A percentile compares a stretch with the other conserved stretches of the same genome.
phyloP scores from a whole-genome alignment of 1,284 basidiomycete species.

The Puccinia horiana region DNA sequence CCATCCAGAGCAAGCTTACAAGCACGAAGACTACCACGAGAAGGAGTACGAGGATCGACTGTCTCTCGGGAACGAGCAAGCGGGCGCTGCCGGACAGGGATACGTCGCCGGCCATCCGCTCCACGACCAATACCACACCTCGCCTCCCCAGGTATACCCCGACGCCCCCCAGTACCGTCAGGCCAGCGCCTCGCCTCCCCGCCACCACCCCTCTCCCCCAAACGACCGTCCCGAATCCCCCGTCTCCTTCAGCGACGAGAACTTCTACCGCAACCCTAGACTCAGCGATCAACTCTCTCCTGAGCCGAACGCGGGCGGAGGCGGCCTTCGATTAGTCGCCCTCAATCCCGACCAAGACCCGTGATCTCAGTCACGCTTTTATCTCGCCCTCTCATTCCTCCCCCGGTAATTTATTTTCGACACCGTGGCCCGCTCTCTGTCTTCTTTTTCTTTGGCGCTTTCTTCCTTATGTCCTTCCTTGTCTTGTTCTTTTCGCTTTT shows the following conservation, averaged over 20 bases:
- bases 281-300: not conserved
- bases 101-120: not conserved
- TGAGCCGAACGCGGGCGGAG: not conserved
- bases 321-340: slow-evolving; percentile 1
- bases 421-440: not conserved
- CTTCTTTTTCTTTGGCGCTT: too few relatives aligned
- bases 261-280: not conserved
- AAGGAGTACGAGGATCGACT: not conserved
- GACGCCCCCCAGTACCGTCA: not conserved
- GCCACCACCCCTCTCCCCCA: not conserved
- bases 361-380: not conserved
- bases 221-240: not conserved
- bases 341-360: slow-evolving; percentile 27
- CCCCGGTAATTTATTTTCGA: not conserved
- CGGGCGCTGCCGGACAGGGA: not conserved
- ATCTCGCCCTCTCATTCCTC: not conserved
- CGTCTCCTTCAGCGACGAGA: slow-evolving; percentile 4
- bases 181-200: not conserved
- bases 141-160: not conserved
- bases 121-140: not conserved
- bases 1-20: not conserved
- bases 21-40: not conserved
- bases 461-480: too few relatives aligned
- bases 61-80: not conserved
- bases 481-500: too few relatives aligned